Evolutionary conservation across 1,284 basidiomycete species (phyloP), one percentile per base, ranked within the genome.

Genomic region (Ganoderma lingzhi): DNA sequence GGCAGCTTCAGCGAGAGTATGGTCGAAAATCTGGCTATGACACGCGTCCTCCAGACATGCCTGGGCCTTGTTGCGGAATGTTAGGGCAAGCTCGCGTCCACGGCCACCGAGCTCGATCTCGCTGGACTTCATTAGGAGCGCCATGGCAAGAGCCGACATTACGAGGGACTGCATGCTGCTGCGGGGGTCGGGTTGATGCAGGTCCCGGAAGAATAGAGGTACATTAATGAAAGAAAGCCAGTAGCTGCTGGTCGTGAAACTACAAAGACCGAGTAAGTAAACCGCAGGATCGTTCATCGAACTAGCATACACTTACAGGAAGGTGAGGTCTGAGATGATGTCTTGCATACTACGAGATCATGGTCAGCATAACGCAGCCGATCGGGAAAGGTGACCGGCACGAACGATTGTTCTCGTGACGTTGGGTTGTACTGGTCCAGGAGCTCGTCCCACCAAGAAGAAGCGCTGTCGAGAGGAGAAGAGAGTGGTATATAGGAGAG

Each of bases 111-210:
- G 80, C 74, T 89, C 91, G 63, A 88, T 77, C 71, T 90, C 87
- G 76, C 91, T 93, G 2, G 92, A 93, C 71, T 89, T 89, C 84
- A 90, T 89, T n/a, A 93, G 84, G 12, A 84, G 89, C 0, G 92
- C 88, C 76, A 93, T 86, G 0, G 92, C 92, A 45, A 93, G 84
- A 15, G 86, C 86, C 2, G 91, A 85, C 61, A 89, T 84, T 56
- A 94, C 84, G 65, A 94, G 85, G 6, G 93, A 92, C 74, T 93
- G 92, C 71, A 93, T 88, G 19, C 79, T 79, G 10, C 83, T 76
- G 37, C 89, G 84, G 30, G 84, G 80, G 9, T 84, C 82, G 1
- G 86, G 83, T 73, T 86, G 82, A 71, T 81, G 83, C 60, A 94
- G 81, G 64, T 82, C 85, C 67, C 84, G 83, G 70, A 88, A 77